These are phyloP conservation scores for Dendrobium nobile DNA, from an alignment of 106 monocot species.

Conservation along the genomic window DNA sequence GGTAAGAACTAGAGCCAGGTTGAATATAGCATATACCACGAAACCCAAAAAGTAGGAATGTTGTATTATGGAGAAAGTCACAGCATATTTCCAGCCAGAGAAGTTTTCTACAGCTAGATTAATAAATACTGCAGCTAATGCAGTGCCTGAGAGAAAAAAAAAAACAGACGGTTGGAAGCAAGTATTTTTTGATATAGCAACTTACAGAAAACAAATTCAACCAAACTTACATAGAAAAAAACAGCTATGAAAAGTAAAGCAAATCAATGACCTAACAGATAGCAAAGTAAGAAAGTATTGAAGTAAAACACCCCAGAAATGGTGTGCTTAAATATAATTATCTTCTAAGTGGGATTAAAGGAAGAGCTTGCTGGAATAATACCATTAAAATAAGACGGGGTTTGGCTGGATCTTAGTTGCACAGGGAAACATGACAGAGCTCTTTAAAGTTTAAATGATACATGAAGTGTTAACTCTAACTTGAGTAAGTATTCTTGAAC, in stretches of 20 bases:
- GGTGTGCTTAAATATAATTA: neutral
- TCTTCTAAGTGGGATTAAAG: neutral
- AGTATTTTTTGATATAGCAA: neutral
- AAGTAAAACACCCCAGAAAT: neutral
- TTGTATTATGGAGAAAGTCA: constrained; percentile 83
- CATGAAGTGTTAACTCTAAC: neutral
- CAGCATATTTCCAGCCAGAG: constrained; percentile 96
- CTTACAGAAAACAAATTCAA: neutral
- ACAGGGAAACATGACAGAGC: neutral
- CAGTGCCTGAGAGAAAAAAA: constrained; percentile 57
- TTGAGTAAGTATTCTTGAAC: neutral
- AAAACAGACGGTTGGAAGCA: neutral
- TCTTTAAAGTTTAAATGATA: neutral
- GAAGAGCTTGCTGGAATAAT: neutral
- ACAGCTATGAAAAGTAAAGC: neutral
- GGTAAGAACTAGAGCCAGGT: constrained; percentile 77
- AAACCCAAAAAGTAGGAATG: constrained; percentile 90
- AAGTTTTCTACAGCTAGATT: constrained; percentile 99
- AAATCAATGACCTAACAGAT: neutral
- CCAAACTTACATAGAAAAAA: neutral
- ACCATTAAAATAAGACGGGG: neutral
- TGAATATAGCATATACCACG: constrained; percentile 78
- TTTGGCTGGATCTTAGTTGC: neutral
- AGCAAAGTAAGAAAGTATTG: neutral
- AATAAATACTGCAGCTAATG: constrained; percentile 88